These are phyloP conservation scores for Aeschynomene evenia DNA, from an alignment of 306 rosid genomes.

Conservation along the genomic window DNA sequence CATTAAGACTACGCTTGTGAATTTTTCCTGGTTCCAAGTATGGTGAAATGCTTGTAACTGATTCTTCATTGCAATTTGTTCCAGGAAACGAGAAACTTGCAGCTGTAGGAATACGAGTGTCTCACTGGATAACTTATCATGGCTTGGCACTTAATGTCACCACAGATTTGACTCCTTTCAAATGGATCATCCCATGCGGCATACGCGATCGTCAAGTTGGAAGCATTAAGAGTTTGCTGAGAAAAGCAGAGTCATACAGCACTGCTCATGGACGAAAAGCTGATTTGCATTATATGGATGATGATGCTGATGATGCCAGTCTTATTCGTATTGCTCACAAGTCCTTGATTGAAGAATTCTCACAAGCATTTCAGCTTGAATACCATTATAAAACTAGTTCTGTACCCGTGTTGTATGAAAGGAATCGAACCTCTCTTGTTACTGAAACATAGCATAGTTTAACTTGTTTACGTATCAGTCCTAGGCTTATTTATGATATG, in stretches of 20 bases:
- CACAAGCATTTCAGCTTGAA: slow-evolving; percentile 55
- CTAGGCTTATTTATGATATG: neutral
- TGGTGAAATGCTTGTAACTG: slow-evolving; percentile 7
- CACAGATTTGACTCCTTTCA: slow-evolving; percentile 60
- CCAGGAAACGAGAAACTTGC: slow-evolving; percentile 81
- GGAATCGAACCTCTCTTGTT: slow-evolving; percentile 1
- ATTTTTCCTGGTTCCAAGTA: neutral
- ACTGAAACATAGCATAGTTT: slow-evolving; percentile 6
- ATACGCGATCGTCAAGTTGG: slow-evolving; percentile 60
- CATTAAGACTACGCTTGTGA: neutral
- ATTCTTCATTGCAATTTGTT: neutral
- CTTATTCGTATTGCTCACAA: slow-evolving; percentile 49
- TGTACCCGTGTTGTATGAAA: slow-evolving; percentile 25
- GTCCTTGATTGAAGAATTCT: slow-evolving; percentile 60
- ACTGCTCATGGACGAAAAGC: slow-evolving; percentile 18
- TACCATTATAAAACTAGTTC: slow-evolving; percentile 40
- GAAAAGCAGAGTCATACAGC: slow-evolving; percentile 25
- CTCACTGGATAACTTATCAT: slow-evolving; percentile 67
- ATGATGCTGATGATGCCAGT: slow-evolving; percentile 36
- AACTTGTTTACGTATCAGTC: neutral
- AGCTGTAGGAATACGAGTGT: slow-evolving; percentile 65
- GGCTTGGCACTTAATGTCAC: slow-evolving; percentile 74
- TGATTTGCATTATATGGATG: slow-evolving; percentile 16
- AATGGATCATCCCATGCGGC: slow-evolving; percentile 73
- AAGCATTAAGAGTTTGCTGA: slow-evolving; percentile 55